Base-by-base conservation (phyloP, 106 monocot genomes). In the Chionographis japonica region DNA sequence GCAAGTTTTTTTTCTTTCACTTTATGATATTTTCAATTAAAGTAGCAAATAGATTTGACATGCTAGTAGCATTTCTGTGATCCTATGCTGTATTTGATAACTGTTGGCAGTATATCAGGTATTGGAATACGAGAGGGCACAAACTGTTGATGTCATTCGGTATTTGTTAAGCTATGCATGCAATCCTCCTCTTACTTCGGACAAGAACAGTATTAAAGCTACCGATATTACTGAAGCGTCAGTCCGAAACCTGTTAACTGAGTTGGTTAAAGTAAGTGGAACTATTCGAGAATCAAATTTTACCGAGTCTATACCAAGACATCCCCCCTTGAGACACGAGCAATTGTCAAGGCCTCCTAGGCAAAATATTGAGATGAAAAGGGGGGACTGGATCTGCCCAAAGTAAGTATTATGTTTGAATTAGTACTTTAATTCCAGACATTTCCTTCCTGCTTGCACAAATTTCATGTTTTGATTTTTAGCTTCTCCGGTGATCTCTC, bases 341-440 rank as follows among this genome's bases (percentile, higher is more conserved):
- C 75, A 77, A 8, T 53, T 79, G 17, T 79, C 81, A 63, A 75
- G 70, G 78, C 67, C 78, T 80, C 68, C 56, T 2, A 62, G 77
- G 19, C 71, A 84, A 87, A 76, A 75, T 70, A 68, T 92, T 77
- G 84, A 88, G 76, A 92, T 86, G 92, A 97, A 89, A 73, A 76
- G 71, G 61, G 95, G 97, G 46, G 89, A 97, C 58, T 97, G 97
- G 97, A 80, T 87, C 63, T 97, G 97, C 54, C 70, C 82, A 53
- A 97, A 85, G 97, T 97, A 90, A 89, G 91, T 81, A 37, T 8
- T 50, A 54, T 60, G 14, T 12, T 38, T 18, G 27, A 27, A 27
- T 66, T 68, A 57, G 50, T 39, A 11, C 40, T 64, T 42, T 37
- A 60, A 12, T 50, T 36, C 5, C 12, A 12, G 40, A 6, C 10